phyloP scores from a whole-genome alignment of 2,329 filamentous ascomycete genomes.

The Penicillium janthinellum region DNA sequence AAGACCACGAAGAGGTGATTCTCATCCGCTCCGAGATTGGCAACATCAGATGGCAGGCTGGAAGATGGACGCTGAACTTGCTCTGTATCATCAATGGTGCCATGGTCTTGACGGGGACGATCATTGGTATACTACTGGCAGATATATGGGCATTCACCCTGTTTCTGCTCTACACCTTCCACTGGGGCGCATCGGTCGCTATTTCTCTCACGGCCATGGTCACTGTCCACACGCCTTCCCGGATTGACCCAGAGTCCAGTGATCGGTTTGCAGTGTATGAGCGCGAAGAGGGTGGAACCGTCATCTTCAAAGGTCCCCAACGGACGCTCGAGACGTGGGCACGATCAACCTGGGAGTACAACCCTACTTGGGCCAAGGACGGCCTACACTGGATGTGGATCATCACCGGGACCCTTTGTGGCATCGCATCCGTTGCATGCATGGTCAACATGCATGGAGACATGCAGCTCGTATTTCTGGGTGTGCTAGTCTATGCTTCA shows the following conservation, averaged over 20 bases:
- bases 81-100: conserved; percentile 29
- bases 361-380: conserved; percentile 16
- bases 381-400: conserved; percentile 35
- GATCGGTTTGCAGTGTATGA: conserved; percentile 30
- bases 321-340: conserved; percentile 34
- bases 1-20: neutral
- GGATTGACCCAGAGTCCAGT: neutral
- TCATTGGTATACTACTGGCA: conserved; percentile 29
- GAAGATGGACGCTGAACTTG: conserved; percentile 21
- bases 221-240: conserved; percentile 16
- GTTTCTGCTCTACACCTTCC: conserved; percentile 33
- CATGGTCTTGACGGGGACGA: conserved; percentile 27
- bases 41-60: conserved; percentile 16
- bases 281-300: conserved; percentile 35
- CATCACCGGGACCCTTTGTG: conserved; percentile 29
- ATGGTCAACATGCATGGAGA: conserved; percentile 39
- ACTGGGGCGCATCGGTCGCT: conserved; percentile 31
- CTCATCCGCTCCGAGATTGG: conserved; percentile 6
- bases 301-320: conserved; percentile 36
- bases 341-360: conserved; percentile 34
- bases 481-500: conserved; percentile 30
- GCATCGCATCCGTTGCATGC: conserved; percentile 34
- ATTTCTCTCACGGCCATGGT: conserved; percentile 31
- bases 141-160: conserved; percentile 36
- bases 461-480: conserved; percentile 35